A percentile compares a stretch with the other conserved stretches of the same genome.
phyloP scores from a whole-genome alignment of 805 yeast genomes.

The Pichia nakasei region DNA sequence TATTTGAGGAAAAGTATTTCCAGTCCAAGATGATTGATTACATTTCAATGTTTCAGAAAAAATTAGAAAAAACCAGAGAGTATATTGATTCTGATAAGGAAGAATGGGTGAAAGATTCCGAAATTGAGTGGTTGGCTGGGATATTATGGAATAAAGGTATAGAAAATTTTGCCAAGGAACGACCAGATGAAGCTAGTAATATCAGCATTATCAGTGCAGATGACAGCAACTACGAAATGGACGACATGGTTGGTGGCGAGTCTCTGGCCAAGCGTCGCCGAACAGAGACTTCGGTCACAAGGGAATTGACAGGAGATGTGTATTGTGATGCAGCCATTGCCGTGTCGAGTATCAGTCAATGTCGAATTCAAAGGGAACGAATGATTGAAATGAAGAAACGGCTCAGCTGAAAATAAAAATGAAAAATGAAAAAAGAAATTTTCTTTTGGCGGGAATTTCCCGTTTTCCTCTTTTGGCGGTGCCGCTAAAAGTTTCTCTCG shows the following conservation, averaged over 20 bases:
- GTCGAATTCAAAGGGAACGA: too few relatives aligned
- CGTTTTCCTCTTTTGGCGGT: too few relatives aligned
- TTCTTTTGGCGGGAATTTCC: too few relatives aligned
- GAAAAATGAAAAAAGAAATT: too few relatives aligned
- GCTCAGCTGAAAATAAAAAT: too few relatives aligned
- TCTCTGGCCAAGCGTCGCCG: background rate
- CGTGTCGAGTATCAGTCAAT: too few relatives aligned
- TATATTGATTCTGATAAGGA: background rate
- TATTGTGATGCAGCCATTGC: background rate
- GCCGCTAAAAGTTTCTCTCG: too few relatives aligned
- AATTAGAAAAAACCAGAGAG: background rate
- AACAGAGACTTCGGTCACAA: background rate
- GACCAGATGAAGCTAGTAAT: background rate
- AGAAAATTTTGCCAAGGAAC: conserved; percentile 4
- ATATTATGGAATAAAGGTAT: conserved; percentile 34
- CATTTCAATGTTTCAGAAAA: conserved; percentile 3
- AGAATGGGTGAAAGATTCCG: conserved; percentile 14
- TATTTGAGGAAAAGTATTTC: background rate
- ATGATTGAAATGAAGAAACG: too few relatives aligned
- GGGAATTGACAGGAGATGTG: background rate
- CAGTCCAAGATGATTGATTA: background rate
- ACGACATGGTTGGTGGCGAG: background rate
- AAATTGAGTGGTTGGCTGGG: conserved; percentile 30
- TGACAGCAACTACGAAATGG: background rate
- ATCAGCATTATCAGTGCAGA: background rate